Percentiles rank a stretch among this genome's conserved stretches.
Conservation (phyloP, 768 basidiomycete genomes). For the Sutorius australiensis region DNA sequence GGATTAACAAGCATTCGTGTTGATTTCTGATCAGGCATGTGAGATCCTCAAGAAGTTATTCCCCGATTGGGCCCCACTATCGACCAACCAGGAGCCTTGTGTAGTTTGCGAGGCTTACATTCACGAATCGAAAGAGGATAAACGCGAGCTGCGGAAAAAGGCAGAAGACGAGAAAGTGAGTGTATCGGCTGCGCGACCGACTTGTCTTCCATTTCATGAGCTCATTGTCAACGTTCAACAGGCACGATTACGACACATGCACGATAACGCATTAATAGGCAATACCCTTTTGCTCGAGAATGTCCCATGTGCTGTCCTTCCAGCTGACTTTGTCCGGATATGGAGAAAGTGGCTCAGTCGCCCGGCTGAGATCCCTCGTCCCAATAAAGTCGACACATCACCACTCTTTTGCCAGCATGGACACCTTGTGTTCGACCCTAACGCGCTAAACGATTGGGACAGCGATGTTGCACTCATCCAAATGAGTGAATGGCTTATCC, state of each 20-base stretch:
- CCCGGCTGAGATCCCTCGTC: constrained; percentile 53
- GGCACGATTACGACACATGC: constrained; percentile 63
- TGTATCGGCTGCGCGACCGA: background rate
- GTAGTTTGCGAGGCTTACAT: constrained; percentile 56
- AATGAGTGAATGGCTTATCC: constrained; percentile 59
- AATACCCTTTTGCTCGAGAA: constrained; percentile 45
- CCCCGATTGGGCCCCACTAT: constrained; percentile 60
- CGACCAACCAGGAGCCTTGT: constrained; percentile 52
- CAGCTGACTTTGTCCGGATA: constrained; percentile 54
- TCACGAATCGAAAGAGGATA: constrained; percentile 57
- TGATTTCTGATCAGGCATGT: constrained; percentile 45
- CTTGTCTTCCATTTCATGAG: constrained; percentile 15
- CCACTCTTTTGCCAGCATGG: constrained; percentile 66
- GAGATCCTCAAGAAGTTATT: constrained; percentile 53
- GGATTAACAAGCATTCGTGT: constrained; percentile 13
- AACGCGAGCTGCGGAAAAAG: constrained; percentile 54
- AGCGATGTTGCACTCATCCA: constrained; percentile 53
- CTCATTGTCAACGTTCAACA: constrained; percentile 28
- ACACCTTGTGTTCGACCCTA: constrained; percentile 63
- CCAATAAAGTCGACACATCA: constrained; percentile 58
- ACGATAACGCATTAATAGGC: constrained; percentile 49
- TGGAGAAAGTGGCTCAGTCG: constrained; percentile 71
- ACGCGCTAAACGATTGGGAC: constrained; percentile 55
- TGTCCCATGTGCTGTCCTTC: constrained; percentile 54
- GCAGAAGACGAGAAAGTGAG: constrained; percentile 79